Evolutionary conservation across 2,329 filamentous ascomycete species (phyloP), one percentile per base, ranked within the genome.

Genomic region (Rosellinia necatrix): DNA sequence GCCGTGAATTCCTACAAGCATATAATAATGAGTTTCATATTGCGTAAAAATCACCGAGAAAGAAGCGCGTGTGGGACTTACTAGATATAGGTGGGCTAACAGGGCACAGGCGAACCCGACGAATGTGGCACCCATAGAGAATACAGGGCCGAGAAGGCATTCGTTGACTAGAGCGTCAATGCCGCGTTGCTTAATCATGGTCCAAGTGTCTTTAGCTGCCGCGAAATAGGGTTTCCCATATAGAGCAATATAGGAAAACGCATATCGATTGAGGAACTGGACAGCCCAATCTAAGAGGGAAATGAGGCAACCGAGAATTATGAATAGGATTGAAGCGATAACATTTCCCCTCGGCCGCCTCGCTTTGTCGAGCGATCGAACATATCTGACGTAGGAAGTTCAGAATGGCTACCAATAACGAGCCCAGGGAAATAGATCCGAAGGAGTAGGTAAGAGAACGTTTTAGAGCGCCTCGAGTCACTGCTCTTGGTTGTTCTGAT

Each of bases 111-210:
- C 82, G 67, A 94, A 96, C 1, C 84, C 92, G 40, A 97, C 88
- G 66, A 96, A 94, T 0, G 90, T 83, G 1, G 88, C 87, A 7
- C 68, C 68, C 65, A 70, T 68, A 10, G 64, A 65, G 21, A 82
- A 76, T 0, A 90, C 87, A 0, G 87, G 87, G 0, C 86, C 87
- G 49, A 92, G 87, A 32, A 96, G 82, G 63, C 91, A 96, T 70
- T 96, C 90, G 68, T 96, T 96, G 66, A 96, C 82, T 1, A 97
- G 82, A 0, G 91, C 92, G 66, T 97, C 92, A 58, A 97, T 87
- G 24, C 93, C 93, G 27, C 93, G 90, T 68, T 96, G 85, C 71
- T 92, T 93, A 78, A 96, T 92, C 89, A 96, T 61, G 64, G 69
- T 85, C 90, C 91, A 96, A 0, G 91, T 96, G 65, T 91, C 90